Conservation (phyloP, 768 basidiomycete species). For the Hericium alpestre region DNA sequence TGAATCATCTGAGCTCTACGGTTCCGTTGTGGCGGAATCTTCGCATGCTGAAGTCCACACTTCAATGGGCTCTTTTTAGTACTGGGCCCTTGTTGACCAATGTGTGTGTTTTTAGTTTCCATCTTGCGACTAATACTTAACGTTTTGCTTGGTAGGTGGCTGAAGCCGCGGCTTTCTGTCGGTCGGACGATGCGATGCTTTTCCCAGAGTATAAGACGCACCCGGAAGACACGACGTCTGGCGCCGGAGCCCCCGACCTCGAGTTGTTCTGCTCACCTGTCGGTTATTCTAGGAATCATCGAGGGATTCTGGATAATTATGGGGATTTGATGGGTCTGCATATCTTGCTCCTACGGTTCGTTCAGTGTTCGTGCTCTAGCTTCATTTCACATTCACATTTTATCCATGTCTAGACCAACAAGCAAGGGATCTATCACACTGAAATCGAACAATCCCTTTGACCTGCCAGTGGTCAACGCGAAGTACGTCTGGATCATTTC, state of each 20-base stretch:
- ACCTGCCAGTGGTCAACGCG: neutral
- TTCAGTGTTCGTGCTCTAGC: neutral
- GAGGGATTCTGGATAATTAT: neutral
- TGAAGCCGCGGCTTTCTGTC: slow-evolving; percentile 45
- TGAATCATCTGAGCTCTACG: slow-evolving; percentile 25
- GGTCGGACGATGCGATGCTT: slow-evolving; percentile 35
- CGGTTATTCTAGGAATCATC: slow-evolving; percentile 14
- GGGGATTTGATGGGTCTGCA: slow-evolving; percentile 18
- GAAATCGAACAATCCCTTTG: slow-evolving; percentile 1
- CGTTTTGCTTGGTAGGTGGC: slow-evolving; percentile 16
- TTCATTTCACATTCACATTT: slow-evolving; percentile 3
- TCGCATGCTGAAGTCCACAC: slow-evolving; percentile 1
- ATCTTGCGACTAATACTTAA: no score
- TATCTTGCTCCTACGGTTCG: slow-evolving; percentile 22
- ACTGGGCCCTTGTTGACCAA: slow-evolving; percentile 45
- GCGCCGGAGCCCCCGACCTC: slow-evolving; percentile 24
- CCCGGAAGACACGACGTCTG: slow-evolving; percentile 23
- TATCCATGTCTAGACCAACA: neutral
- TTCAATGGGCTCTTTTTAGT: slow-evolving; percentile 33
- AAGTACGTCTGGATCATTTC: neutral
- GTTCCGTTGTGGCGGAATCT: neutral
- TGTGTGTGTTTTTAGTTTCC: slow-evolving; percentile 24
- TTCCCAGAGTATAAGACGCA: slow-evolving; percentile 23
- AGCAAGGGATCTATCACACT: neutral
- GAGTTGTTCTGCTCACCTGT: slow-evolving; percentile 22